Evolutionary conservation across 768 basidiomycete species (phyloP), one percentile per base, ranked within the genome.

Genomic region (Omphalotus guepiniiformis): DNA sequence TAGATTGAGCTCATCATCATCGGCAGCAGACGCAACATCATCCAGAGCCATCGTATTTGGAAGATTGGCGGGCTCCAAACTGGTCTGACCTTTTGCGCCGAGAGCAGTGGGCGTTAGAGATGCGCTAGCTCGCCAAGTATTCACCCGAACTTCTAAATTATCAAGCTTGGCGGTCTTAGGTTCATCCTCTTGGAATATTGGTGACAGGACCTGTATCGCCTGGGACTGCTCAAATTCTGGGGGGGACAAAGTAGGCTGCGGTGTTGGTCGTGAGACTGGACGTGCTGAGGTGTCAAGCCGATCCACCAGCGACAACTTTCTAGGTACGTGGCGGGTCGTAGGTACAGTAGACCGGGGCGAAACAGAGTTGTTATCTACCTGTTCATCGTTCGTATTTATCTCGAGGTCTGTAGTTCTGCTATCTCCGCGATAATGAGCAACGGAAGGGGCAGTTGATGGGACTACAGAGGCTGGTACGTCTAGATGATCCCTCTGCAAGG

Each of bases 241-340:
- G 11, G 68, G 60, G 12, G 64, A 51, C 19, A 56, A 51, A 8
- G 50, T 48, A 18, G 55, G 53, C 15, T 64, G 54, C 16, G 62
- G 61, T 18, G 55, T 52, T 27, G 52, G 47, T 51, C 51, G 62
- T 54, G 57, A 65, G 18, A 69, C 69, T n/a, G 58, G 63, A 46
- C 59, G 73, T 58, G 59, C 53, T 5, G 74, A 72, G 3, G 63
- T 49, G 44, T 85, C 85, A 45, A 79, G 73, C 49, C 80, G 74
- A 55, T 87, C 83, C 3, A 88, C 71, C 7, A 88, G 74, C 1
- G 85, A 86, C 8, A 89, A 69, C 52, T 83, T 85, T 52, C 71
- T 72, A 3, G 85, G 86, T 25, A 76, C 63, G 64, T 83, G 79
- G 29, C 82, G 76, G 27, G 59, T 52, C 12, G 62, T 57, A 12